Percentiles rank a stretch among this genome's conserved stretches.
Evolutionary conservation across 2,329 filamentous ascomycete species (phyloP).

Genomic region (Aspergillus latus): DNA sequence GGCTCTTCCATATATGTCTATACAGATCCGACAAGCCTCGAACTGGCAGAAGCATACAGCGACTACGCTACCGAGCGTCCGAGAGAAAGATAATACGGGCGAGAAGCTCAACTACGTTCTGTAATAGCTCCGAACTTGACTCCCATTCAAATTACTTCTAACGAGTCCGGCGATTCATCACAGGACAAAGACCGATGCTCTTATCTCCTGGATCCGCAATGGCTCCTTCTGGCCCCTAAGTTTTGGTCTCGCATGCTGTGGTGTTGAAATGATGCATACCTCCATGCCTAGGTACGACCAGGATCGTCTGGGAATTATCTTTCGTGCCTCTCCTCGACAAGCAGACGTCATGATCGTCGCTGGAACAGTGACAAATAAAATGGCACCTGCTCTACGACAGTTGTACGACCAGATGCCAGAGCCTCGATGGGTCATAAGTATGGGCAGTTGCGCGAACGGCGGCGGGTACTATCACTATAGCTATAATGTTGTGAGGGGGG

Average conservation of each 20-base stretch:
- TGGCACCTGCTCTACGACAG: slow-evolving; percentile 85
- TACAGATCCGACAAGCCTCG: too few species aligned
- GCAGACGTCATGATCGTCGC: slow-evolving; percentile 93
- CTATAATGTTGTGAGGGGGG: slow-evolving; percentile 74
- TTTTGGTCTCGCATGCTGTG: slow-evolving; percentile 87
- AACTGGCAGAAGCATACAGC: too few species aligned
- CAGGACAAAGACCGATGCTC: background rate
- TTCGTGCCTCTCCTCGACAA: slow-evolving; percentile 82
- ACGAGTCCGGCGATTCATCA: background rate
- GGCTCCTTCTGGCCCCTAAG: slow-evolving; percentile 90
- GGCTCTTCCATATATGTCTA: background rate
- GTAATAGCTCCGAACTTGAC: too few species aligned
- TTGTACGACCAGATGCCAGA: slow-evolving; percentile 97
- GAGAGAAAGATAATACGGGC: too few species aligned
- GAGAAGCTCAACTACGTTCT: too few species aligned
- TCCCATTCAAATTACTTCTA: too few species aligned
- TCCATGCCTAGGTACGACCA: slow-evolving; percentile 89
- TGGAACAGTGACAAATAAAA: slow-evolving; percentile 92
- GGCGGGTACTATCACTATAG: slow-evolving; percentile 88
- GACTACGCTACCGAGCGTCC: too few species aligned
- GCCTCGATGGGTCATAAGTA: slow-evolving; percentile 81
- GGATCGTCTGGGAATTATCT: slow-evolving; percentile 85
- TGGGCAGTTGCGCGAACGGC: slow-evolving; percentile 83
- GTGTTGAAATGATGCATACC: slow-evolving; percentile 91
- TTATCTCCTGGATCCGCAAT: slow-evolving; percentile 69